Conservation (phyloP, 2,329 filamentous ascomycete species). For the Sphaceloma murrayae region DNA sequence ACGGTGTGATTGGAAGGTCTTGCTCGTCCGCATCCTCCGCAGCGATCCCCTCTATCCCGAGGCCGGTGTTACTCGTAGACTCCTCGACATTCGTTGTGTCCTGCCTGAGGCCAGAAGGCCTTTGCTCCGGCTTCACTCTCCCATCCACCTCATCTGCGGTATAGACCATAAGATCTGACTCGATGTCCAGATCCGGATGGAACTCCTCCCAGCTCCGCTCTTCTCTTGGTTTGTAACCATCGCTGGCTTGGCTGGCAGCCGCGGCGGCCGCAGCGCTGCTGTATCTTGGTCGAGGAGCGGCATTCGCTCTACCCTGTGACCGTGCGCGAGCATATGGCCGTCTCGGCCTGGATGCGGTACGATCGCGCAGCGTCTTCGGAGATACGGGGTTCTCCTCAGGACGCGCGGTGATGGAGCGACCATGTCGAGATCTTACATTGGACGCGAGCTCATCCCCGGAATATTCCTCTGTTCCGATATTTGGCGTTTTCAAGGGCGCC, state of each 20-base stretch:
- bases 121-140: conserved; percentile 31
- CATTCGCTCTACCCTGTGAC: conserved; percentile 46
- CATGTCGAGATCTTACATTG: conserved; percentile 18
- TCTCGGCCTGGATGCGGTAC: conserved; percentile 21
- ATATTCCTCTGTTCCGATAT: conserved; percentile 8
- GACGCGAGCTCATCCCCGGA: conserved; percentile 18
- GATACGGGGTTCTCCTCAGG: conserved; percentile 17
- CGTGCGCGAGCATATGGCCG: conserved; percentile 43
- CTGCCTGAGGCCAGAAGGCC: conserved; percentile 10
- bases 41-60: conserved; percentile 10
- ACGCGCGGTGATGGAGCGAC: conserved; percentile 23
- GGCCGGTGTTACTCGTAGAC: background rate
- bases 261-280: conserved; percentile 82
- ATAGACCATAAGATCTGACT: conserved; percentile 67
- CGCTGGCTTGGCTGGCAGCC: conserved; percentile 77
- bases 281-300: conserved; percentile 55
- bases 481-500: conserved; percentile 17
- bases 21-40: conserved; percentile 11
- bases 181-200: conserved; percentile 88
- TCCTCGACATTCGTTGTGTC: conserved; percentile 14
- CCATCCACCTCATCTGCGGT: conserved; percentile 80
- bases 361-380: conserved; percentile 10
- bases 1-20: conserved; percentile 21
- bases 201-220: conserved; percentile 98
- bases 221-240: conserved; percentile 94